Evolutionary conservation across 306 rosid genomes (phyloP).

Genomic region (Cicer cuneatum): DNA sequence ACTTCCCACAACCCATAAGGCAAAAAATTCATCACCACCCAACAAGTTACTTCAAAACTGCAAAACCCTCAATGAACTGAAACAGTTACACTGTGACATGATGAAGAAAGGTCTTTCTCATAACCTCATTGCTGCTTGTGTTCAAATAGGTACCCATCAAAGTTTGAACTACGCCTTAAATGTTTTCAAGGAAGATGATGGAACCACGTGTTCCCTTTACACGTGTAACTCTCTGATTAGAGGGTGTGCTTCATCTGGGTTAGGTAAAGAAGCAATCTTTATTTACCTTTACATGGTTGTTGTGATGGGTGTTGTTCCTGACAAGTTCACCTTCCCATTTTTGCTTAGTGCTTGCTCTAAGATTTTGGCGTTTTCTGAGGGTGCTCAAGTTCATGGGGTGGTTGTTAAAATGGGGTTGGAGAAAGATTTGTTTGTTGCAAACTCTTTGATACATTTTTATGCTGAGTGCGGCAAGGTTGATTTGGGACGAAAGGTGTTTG

Average conservation of each 20-base stretch:
- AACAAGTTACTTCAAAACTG: slow-evolving; percentile 47
- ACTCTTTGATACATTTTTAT: slow-evolving; percentile 74
- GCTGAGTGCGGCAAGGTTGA: slow-evolving; percentile 60
- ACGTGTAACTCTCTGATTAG: slow-evolving; percentile 66
- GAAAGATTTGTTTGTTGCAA: slow-evolving; percentile 61
- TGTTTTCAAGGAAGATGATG: slow-evolving; percentile 45
- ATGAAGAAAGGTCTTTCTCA: slow-evolving; percentile 59
- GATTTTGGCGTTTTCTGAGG: slow-evolving; percentile 57
- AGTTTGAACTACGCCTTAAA: slow-evolving; percentile 63
- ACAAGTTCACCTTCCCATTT: slow-evolving; percentile 75
- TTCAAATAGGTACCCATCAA: slow-evolving; percentile 61
- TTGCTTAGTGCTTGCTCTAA: slow-evolving; percentile 68
- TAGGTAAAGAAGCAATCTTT: slow-evolving; percentile 58
- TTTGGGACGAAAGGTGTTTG: slow-evolving; percentile 68
- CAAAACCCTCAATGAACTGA: slow-evolving; percentile 66
- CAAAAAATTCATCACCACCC: slow-evolving; percentile 40
- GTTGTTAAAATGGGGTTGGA: slow-evolving; percentile 69
- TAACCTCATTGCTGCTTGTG: slow-evolving; percentile 58
- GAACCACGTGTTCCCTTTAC: slow-evolving; percentile 45
- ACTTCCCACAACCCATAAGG: slow-evolving; percentile 39
- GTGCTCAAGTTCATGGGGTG: slow-evolving; percentile 70
- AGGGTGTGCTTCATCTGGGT: slow-evolving; percentile 67
- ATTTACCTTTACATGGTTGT: slow-evolving; percentile 56
- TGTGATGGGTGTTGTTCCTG: slow-evolving; percentile 61
- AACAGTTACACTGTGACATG: slow-evolving; percentile 61